Evolutionary conservation across 73 alveolate species (phyloP).

Genomic region (Durusdinium trenchii): DNA sequence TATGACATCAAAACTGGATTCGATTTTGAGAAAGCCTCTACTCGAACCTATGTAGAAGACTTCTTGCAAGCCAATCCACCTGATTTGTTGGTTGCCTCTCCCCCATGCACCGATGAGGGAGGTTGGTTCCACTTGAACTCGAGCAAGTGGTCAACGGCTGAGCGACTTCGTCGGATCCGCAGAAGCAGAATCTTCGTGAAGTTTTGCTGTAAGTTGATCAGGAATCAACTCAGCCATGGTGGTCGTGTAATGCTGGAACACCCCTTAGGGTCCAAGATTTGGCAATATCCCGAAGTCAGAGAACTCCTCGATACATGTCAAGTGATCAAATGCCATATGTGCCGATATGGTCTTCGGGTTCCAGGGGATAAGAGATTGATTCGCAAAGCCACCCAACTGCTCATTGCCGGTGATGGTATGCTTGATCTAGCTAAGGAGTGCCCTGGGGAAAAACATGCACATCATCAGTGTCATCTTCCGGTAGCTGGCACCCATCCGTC

Average conservation of each 20-base stretch:
- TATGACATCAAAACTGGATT: neutral
- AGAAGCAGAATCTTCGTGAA: neutral
- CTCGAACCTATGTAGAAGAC: neutral
- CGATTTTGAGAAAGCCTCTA: neutral
- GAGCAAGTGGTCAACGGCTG: neutral
- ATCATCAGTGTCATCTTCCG: neutral
- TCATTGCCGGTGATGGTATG: neutral
- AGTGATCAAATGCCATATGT: neutral
- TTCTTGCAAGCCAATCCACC: too few relatives aligned
- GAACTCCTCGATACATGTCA: neutral
- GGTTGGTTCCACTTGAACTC: constrained; percentile 14
- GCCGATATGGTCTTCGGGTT: neutral
- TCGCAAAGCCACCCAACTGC: constrained; percentile 15
- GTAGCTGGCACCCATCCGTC: neutral
- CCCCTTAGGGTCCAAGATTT: too few relatives aligned
- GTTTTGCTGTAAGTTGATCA: neutral
- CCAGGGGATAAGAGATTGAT: neutral
- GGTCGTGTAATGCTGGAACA: neutral
- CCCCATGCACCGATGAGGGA: constrained; percentile 23
- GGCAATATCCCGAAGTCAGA: neutral
- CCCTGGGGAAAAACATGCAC: neutral
- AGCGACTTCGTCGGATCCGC: neutral
- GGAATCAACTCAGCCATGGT: neutral
- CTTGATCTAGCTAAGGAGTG: neutral
- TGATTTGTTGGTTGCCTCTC: too few relatives aligned